Conservation (phyloP, 2,329 filamentous ascomycete genomes). For the Exophiala sp. region DNA sequence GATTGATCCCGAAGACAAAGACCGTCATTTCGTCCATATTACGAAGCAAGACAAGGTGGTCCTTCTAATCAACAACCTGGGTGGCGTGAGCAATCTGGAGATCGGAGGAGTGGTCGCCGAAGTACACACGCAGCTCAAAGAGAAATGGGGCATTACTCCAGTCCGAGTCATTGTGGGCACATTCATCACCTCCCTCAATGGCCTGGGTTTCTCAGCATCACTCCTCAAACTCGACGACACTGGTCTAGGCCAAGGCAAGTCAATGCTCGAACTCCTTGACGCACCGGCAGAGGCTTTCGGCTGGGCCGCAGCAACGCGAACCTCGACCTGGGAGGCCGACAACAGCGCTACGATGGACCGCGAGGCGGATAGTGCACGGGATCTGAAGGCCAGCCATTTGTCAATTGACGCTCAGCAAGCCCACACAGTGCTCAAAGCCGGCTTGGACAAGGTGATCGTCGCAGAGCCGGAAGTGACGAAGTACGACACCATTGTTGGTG, state of each 20-base stretch:
- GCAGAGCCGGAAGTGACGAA: conserved; percentile 64
- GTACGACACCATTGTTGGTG: conserved; percentile 78
- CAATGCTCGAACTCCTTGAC: conserved; percentile 64
- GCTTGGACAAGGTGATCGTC: conserved; percentile 57
- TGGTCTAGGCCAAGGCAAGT: conserved; percentile 51
- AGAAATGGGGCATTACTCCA: conserved; percentile 58
- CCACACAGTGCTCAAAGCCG: conserved; percentile 53
- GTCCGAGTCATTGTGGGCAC: conserved; percentile 62
- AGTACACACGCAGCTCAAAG: conserved; percentile 58
- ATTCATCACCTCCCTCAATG: conserved; percentile 70
- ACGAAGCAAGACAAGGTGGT: conserved; percentile 59
- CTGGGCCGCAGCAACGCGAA: conserved; percentile 60
- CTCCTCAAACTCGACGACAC: conserved; percentile 61
- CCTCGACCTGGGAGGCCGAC: conserved; percentile 56
- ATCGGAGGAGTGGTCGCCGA: conserved; percentile 66
- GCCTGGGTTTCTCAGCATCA: conserved; percentile 67
- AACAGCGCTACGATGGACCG: conserved; percentile 42
- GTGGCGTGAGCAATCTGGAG: conserved; percentile 65
- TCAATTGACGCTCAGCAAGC: conserved; percentile 50
- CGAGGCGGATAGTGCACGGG: conserved; percentile 39
- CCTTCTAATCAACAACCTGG: conserved; percentile 66
- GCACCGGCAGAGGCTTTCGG: conserved; percentile 64
- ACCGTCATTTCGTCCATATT: conserved; percentile 60
- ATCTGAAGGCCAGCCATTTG: conserved; percentile 53
- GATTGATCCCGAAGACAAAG: conserved; percentile 59